phyloP scores from a whole-genome alignment of 1,284 basidiomycete species.

The Tranzscheliella williamsii region DNA sequence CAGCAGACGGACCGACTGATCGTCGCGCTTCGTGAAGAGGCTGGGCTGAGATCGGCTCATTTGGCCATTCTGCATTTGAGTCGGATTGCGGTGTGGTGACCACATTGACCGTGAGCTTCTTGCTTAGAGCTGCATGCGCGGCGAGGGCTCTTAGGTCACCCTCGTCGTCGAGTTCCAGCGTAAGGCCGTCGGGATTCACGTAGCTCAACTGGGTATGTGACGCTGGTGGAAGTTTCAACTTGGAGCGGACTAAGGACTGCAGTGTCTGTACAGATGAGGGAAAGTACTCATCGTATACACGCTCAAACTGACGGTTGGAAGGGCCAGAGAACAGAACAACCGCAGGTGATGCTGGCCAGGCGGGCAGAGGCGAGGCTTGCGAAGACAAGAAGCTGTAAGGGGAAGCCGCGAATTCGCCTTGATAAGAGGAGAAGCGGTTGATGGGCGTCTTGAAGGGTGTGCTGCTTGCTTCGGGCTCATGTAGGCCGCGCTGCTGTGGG shows the following conservation, averaged over 20 bases:
- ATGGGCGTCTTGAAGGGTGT: slow-evolving; percentile 21
- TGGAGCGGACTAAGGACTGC: slow-evolving; percentile 16
- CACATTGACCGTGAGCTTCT: slow-evolving; percentile 29
- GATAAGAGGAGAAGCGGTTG: slow-evolving; percentile 4
- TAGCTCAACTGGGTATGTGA: slow-evolving; percentile 34
- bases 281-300: slow-evolving; percentile 23
- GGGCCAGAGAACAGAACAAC: slow-evolving; percentile 31
- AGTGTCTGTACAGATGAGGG: slow-evolving; percentile 11
- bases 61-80: too few species aligned
- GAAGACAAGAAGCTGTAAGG: slow-evolving; percentile 17
- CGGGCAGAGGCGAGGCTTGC: slow-evolving; percentile 5
- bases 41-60: too few species aligned
- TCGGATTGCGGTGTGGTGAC: too few species aligned
- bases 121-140: slow-evolving; percentile 27
- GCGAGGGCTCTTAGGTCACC: slow-evolving; percentile 42
- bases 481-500: too few species aligned
- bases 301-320: slow-evolving; percentile 19
- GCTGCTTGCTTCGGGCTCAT: too few species aligned
- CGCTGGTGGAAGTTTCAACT: slow-evolving; percentile 21
- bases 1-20: too few species aligned
- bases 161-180: slow-evolving; percentile 40
- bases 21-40: too few species aligned
- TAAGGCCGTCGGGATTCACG: slow-evolving; percentile 33
- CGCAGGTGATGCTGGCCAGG: slow-evolving; percentile 13
- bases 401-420: slow-evolving; percentile 5